Conservation (phyloP, 2,329 filamentous ascomycete species). For the Claviceps citrina region DNA sequence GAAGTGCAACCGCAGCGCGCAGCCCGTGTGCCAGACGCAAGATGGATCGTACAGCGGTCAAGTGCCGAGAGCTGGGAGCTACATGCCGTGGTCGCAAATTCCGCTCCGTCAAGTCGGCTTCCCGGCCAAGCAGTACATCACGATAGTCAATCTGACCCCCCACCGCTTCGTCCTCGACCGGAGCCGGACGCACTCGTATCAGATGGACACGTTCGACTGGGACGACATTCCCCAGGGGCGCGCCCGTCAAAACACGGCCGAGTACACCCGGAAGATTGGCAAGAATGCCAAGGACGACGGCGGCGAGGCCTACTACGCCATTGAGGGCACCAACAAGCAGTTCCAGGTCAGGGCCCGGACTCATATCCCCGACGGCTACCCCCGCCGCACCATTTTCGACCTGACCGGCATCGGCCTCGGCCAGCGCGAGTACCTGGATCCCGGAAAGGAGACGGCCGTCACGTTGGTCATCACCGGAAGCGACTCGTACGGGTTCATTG, state of each 20-base stretch:
- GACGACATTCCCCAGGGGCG: conserved; percentile 18
- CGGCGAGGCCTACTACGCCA: conserved; percentile 18
- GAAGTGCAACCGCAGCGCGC: not conserved
- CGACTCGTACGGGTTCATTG: conserved; percentile 16
- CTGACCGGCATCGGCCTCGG: conserved; percentile 18
- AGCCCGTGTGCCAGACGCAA: conserved; percentile 2
- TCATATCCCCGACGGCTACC: conserved; percentile 14
- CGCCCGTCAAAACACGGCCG: conserved; percentile 16
- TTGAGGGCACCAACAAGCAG: conserved; percentile 16
- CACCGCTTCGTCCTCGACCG: conserved; percentile 14
- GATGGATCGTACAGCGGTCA: conserved; percentile 6
- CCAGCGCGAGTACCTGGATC: conserved; percentile 19
- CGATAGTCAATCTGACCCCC: conserved; percentile 21
- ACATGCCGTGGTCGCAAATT: conserved; percentile 7
- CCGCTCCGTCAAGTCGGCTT: conserved; percentile 3
- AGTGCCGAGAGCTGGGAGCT: conserved; percentile 2
- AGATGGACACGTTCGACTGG: conserved; percentile 19
- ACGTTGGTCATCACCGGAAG: conserved; percentile 22
- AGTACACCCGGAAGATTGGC: conserved; percentile 11
- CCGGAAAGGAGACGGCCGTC: conserved; percentile 16
- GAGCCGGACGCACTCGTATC: conserved; percentile 16
- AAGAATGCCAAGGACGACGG: conserved; percentile 13
- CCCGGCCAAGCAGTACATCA: conserved; percentile 15
- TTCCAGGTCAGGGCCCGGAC: conserved; percentile 18
- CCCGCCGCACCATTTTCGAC: conserved; percentile 15